Percentiles rank a stretch among this genome's conserved stretches.
Conservation (phyloP, 129 eudicot genomes). For the Ambrosia trifida region DNA sequence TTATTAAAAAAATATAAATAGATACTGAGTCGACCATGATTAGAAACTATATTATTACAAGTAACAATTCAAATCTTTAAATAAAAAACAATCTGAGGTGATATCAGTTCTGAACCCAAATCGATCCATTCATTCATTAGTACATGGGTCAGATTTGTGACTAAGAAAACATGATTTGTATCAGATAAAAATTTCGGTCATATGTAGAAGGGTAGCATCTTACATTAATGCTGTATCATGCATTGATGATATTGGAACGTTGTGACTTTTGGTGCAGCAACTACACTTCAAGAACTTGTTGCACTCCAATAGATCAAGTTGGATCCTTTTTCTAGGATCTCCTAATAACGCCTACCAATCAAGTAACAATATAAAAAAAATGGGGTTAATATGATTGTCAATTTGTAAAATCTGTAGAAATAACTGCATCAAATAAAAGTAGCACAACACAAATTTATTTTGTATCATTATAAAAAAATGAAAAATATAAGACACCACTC, state of each 20-base stretch:
- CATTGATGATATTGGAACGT: slow-evolving; percentile 61
- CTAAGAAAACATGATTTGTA: not conserved
- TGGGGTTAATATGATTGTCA: not conserved
- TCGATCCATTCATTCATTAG: not conserved
- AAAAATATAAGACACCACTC: not conserved
- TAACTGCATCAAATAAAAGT: not conserved
- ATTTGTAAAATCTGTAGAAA: not conserved
- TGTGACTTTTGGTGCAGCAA: slow-evolving; percentile 71
- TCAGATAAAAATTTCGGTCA: not conserved
- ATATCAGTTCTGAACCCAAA: not conserved
- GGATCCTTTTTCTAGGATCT: slow-evolving; percentile 86
- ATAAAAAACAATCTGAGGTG: not conserved
- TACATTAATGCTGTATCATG: slow-evolving; percentile 84
- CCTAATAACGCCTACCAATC: slow-evolving; percentile 65
- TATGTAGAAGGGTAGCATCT: slow-evolving; percentile 8
- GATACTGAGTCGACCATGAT: not conserved
- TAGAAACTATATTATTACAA: not conserved
- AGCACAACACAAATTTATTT: slow-evolving; percentile 13
- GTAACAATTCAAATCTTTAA: not conserved
- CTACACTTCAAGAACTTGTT: slow-evolving; percentile 65
- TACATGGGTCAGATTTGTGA: not conserved
- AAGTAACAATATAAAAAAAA: not conserved
- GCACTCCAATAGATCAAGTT: slow-evolving; percentile 78
- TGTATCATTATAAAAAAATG: not conserved
- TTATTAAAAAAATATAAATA: not conserved